Conservation (phyloP, 768 basidiomycete genomes). For the Baorangia bicolor region DNA sequence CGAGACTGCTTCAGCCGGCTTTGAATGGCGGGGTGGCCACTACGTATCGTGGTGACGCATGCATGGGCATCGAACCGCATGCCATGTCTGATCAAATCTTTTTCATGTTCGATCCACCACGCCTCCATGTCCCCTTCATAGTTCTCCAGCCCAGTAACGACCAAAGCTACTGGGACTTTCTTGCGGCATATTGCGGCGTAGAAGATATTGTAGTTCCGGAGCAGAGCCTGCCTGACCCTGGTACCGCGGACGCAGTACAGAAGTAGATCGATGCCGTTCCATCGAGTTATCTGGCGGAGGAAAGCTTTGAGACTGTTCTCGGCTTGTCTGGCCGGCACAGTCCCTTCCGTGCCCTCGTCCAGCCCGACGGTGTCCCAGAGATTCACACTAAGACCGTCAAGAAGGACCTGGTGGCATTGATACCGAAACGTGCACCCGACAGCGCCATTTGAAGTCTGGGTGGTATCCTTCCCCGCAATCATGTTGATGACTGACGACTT, state of each 20-base stretch:
- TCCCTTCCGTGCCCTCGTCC: constrained; percentile 31
- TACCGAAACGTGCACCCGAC: constrained; percentile 36
- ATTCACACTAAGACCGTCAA: constrained; percentile 19
- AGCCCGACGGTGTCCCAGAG: constrained; percentile 36
- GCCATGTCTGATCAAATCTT: constrained; percentile 28
- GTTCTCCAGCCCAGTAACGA: constrained; percentile 39
- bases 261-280: constrained; percentile 31
- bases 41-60: constrained; percentile 39
- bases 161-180: constrained; percentile 32
- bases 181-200: constrained; percentile 30
- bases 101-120: constrained; percentile 41
- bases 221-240: constrained; percentile 25
- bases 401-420: constrained; percentile 21
- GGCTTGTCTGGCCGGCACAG: constrained; percentile 25
- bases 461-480: constrained; percentile 28
- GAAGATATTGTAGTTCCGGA: constrained; percentile 32
- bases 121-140: constrained; percentile 33
- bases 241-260: constrained; percentile 37
- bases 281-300: constrained; percentile 30
- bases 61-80: constrained; percentile 41
- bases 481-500: constrained; percentile 45
- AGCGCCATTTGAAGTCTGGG: constrained; percentile 31
- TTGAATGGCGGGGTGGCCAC: constrained; percentile 27
- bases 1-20: constrained; percentile 18
- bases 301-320: constrained; percentile 31